These are phyloP conservation scores for Lentinula guzmanii DNA, from an alignment of 768 basidiomycete genomes.

Conservation along the genomic window DNA sequence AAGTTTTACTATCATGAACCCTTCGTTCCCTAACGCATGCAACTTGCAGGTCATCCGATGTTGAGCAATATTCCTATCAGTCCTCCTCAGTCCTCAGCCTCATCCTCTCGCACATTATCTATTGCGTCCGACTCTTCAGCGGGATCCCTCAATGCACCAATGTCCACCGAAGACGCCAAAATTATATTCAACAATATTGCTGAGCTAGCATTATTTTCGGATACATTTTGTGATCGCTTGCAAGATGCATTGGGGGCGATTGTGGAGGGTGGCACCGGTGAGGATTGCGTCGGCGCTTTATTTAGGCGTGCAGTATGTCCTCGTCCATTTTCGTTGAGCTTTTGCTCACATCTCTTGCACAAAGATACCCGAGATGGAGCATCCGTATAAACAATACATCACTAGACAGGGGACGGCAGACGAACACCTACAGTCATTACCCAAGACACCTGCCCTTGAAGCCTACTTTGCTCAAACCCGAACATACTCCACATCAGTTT, in stretches of 20 bases:
- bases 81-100: constrained; percentile 43
- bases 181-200: constrained; percentile 74
- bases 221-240: constrained; percentile 56
- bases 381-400: constrained; percentile 75
- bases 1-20: neutral
- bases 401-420: constrained; percentile 73
- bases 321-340: neutral
- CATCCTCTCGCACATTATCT: constrained; percentile 44
- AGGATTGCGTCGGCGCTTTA: constrained; percentile 63
- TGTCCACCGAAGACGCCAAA: constrained; percentile 64
- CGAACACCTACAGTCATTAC: constrained; percentile 49
- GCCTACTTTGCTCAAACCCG: constrained; percentile 65
- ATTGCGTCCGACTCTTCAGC: constrained; percentile 45
- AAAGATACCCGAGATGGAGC: constrained; percentile 66
- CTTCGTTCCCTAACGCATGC: constrained; percentile 16
- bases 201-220: constrained; percentile 69
- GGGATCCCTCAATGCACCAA: constrained; percentile 41
- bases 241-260: constrained; percentile 61
- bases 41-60: constrained; percentile 16
- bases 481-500: constrained; percentile 59
- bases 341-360: neutral
- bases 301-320: constrained; percentile 65
- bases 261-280: constrained; percentile 58
- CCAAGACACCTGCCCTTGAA: constrained; percentile 50
- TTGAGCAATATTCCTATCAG: constrained; percentile 34